Base-by-base conservation (phyloP, 306 rosid species). In the Dalbergia cochinchinensis region DNA sequence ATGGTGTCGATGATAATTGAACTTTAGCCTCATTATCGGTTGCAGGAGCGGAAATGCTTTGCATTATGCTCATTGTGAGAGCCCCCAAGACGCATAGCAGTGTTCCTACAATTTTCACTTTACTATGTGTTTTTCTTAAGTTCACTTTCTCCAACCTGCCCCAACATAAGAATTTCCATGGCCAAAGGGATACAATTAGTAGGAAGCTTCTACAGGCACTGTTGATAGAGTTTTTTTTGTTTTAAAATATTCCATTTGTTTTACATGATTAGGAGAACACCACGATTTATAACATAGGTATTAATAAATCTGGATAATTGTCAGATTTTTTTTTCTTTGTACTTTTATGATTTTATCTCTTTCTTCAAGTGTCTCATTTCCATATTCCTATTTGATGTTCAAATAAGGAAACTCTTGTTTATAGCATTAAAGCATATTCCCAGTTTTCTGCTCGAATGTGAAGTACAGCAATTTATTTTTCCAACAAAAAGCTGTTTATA, bases 71-170 rank as follows among this genome's bases (percentile, higher is more conserved):
- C 94, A 91, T 84, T 62, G 89, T 65, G 31, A 95, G 45, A 61
- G 98, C 97, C 8, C 98, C 98, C 39, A 87, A 60, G 1, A 95
- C 98, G 31, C 96, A 92, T 10, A 95, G 75, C 79, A 88, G 20
- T 51, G 99, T 90, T 22, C 98, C 99, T 67, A 91, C 8, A 63
- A 93, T 90, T 88, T 95, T 95, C 50, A 95, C 73, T 79, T 80
- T 83, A 79, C 99, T 89, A 83, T 90, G 84, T 6, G 47, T 14
- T 70, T 94, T 90, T 69, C 87, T 80, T 20, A 90, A 55, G 65
- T 86, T 83, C 5, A 95, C 84, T 72, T 59, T 91, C 95, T 93
- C 99, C 79, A 91, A 78, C 88, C 99, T 95, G 95, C 83, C 82
- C 37, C 19, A 73, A 31, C 50, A 45, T 2, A 60, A 41, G 9